phyloP scores from a whole-genome alignment of 495 filamentous ascomycete genomes.

The Neurospora tetrasperma region DNA sequence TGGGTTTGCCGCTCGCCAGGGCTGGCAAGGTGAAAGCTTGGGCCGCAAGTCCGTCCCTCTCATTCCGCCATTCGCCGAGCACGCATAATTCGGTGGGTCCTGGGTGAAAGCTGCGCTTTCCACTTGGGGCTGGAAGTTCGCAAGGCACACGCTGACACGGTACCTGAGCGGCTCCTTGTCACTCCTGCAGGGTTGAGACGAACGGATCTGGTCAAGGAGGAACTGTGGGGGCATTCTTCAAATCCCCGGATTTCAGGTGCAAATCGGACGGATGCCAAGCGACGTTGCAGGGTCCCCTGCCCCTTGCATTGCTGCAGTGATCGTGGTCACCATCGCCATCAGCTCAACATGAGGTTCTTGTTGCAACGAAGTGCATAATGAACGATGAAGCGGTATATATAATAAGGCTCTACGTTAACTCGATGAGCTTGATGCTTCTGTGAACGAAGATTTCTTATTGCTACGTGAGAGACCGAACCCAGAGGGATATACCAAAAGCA shows the following conservation, averaged over 20 bases:
- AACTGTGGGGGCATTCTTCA: not conserved
- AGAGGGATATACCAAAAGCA: not conserved
- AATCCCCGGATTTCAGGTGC: not conserved
- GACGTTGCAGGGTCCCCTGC: not conserved
- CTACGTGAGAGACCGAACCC: not conserved
- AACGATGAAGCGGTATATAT: not conserved
- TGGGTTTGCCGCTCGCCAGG: not conserved
- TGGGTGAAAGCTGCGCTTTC: not conserved
- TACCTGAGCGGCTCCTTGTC: not conserved
- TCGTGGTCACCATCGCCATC: not conserved
- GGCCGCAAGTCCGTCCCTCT: conserved; percentile 11
- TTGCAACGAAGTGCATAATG: not conserved
- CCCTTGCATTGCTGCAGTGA: not conserved
- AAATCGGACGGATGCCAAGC: not conserved
- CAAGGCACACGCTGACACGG: not conserved
- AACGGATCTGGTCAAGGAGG: not conserved
- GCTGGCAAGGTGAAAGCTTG: conserved; percentile 1
- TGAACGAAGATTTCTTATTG: not conserved
- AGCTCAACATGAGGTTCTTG: not conserved
- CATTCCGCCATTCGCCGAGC: conserved; percentile 10
- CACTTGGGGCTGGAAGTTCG: not conserved
- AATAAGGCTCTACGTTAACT: not conserved
- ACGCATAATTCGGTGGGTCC: not conserved
- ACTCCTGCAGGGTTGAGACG: not conserved
- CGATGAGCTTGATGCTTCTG: not conserved